Conservation (phyloP, 2,329 filamentous ascomycete species). For the Neofusicoccum laricinum region DNA sequence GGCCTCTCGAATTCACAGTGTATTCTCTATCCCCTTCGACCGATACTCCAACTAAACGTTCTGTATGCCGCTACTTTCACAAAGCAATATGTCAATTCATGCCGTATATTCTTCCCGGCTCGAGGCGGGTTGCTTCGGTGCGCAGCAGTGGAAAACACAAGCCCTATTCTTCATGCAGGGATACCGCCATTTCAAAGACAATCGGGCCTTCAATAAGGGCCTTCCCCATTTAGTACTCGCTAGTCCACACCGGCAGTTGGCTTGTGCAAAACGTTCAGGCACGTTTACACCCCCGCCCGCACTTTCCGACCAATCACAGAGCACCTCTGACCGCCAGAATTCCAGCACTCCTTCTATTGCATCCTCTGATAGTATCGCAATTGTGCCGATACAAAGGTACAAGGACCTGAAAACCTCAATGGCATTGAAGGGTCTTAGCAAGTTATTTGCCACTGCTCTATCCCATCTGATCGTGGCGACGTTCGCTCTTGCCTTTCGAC, state of each 20-base stretch:
- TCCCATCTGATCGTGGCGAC: too few relatives aligned
- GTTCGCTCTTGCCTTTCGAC: too few relatives aligned
- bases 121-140: too few relatives aligned
- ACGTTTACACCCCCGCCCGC: constrained; percentile 4
- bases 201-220: background rate
- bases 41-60: too few relatives aligned
- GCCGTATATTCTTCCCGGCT: too few relatives aligned
- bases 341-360: background rate
- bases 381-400: background rate
- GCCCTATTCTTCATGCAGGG: constrained; percentile 12
- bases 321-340: constrained; percentile 6
- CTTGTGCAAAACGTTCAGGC: constrained; percentile 11
- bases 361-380: background rate
- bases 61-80: too few relatives aligned
- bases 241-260: constrained; percentile 11
- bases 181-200: constrained; percentile 8
- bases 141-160: background rate
- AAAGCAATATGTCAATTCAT: too few relatives aligned
- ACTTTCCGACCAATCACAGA: background rate
- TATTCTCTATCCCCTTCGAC: too few relatives aligned
- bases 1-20: too few relatives aligned
- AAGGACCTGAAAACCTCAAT: background rate
- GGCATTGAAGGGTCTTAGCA: background rate
- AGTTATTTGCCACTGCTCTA: too few relatives aligned
- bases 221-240: background rate